phyloP scores from a whole-genome alignment of 2,329 filamentous ascomycete species.

The Bimuria novae-zelandiae region DNA sequence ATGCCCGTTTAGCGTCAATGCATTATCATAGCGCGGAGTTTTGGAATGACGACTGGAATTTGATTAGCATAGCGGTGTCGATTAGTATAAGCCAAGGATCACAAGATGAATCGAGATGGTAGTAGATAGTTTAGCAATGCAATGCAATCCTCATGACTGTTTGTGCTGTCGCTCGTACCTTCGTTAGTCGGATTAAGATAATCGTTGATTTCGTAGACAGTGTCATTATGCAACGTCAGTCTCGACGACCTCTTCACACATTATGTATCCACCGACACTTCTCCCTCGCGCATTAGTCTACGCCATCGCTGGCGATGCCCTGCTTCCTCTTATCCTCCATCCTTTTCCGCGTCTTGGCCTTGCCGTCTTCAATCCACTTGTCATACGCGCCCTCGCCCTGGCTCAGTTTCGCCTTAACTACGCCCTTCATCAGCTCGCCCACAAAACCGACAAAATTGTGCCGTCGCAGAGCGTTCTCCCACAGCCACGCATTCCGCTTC shows the following conservation, averaged over 20 bases:
- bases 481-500: constrained; percentile 86
- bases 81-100: background rate
- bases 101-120: background rate
- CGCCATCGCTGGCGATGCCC: constrained; percentile 24
- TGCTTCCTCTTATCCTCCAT: constrained; percentile 52
- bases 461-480: constrained; percentile 88
- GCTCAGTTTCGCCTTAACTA: constrained; percentile 73
- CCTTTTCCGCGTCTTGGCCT: constrained; percentile 60
- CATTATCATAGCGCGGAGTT: constrained; percentile 7
- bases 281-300: constrained; percentile 15
- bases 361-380: constrained; percentile 72
- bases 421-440: constrained; percentile 85
- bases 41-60: background rate
- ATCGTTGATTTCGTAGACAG: background rate
- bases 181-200: no score
- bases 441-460: constrained; percentile 98
- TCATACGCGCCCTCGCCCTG: constrained; percentile 70
- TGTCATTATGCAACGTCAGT: background rate
- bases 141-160: background rate
- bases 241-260: background rate
- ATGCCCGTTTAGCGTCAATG: background rate
- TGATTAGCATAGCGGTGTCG: background rate
- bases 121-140: constrained; percentile 1
- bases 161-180: no score
- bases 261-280: background rate